phyloP scores from a whole-genome alignment of 306 rosid species.

The Inga oerstediana region DNA sequence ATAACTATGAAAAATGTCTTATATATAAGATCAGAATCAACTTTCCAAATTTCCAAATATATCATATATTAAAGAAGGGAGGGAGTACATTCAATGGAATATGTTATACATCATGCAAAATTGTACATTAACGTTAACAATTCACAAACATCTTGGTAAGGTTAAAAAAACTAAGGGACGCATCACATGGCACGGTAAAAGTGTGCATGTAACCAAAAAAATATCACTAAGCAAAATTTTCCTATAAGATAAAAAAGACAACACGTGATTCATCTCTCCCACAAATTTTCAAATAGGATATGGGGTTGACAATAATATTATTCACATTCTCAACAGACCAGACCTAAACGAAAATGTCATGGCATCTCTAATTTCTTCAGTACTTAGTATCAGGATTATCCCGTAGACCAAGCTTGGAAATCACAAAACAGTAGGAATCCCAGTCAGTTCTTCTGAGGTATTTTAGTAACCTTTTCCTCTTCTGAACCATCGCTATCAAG shows the following conservation, averaged over 20 bases:
- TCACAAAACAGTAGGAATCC: slow-evolving; percentile 89
- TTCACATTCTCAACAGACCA: slow-evolving; percentile 23
- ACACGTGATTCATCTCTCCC: background rate
- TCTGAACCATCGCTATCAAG: slow-evolving; percentile 83
- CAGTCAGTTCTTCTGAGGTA: slow-evolving; percentile 93
- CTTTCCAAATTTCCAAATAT: too few relatives aligned
- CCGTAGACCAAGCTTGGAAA: slow-evolving; percentile 77
- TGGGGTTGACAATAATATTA: slow-evolving; percentile 24
- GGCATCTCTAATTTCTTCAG: slow-evolving; percentile 28
- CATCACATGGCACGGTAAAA: background rate
- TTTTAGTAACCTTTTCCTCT: slow-evolving; percentile 76
- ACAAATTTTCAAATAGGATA: background rate
- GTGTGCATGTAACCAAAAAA: background rate
- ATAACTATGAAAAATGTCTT: too few relatives aligned
- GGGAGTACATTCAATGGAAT: too few relatives aligned
- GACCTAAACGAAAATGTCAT: background rate
- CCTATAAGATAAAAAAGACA: background rate
- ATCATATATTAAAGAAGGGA: too few relatives aligned
- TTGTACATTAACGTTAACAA: background rate
- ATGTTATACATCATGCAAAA: background rate
- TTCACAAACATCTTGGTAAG: background rate
- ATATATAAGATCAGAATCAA: too few relatives aligned
- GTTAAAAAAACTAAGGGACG: background rate
- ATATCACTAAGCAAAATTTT: background rate
- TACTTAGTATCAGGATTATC: slow-evolving; percentile 73